Evolutionary conservation across 1,284 basidiomycete species (phyloP).

Genomic region (Malassezia yamatoensis): DNA sequence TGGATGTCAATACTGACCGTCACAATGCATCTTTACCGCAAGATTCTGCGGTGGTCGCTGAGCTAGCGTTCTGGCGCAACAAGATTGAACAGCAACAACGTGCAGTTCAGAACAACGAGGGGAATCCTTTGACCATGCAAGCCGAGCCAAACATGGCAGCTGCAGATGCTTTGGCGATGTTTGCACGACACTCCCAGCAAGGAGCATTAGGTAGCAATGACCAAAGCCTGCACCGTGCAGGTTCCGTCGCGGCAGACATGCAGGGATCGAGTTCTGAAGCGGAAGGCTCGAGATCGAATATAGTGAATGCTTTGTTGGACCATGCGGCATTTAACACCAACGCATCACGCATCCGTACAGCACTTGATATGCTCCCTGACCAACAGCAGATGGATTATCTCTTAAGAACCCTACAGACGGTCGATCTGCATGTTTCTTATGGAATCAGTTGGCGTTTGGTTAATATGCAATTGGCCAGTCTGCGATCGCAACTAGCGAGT

Average conservation of each 20-base stretch:
- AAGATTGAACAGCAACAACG: conserved; percentile 20
- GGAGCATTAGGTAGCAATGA: conserved; percentile 5
- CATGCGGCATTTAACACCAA: conserved; percentile 15
- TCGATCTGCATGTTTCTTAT: conserved; percentile 26
- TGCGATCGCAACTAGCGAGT: conserved; percentile 31
- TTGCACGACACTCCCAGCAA: conserved; percentile 17
- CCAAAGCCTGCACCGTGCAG: conserved; percentile 2
- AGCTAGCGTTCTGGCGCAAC: conserved; percentile 17
- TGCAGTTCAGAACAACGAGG: conserved; percentile 5
- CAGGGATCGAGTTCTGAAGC: conserved; percentile 1
- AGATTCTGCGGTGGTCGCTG: conserved; percentile 14
- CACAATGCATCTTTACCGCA: conserved; percentile 5
- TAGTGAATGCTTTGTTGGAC: conserved; percentile 15
- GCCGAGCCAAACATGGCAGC: conserved; percentile 18
- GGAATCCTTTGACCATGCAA: conserved; percentile 16
- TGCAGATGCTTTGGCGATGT: conserved; percentile 20
- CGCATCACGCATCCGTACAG: conserved; percentile 21
- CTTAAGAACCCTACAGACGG: conserved; percentile 29
- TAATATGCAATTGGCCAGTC: conserved; percentile 29
- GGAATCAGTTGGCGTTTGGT: conserved; percentile 39
- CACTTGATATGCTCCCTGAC: conserved; percentile 31
- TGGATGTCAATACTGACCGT: conserved; percentile 17
- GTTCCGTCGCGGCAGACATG: background rate
- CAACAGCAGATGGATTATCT: conserved; percentile 35
- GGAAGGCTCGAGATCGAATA: conserved; percentile 5